These are phyloP conservation scores for Styphnolobium japonicum DNA, from an alignment of 306 rosid species.

Conservation along the genomic window DNA sequence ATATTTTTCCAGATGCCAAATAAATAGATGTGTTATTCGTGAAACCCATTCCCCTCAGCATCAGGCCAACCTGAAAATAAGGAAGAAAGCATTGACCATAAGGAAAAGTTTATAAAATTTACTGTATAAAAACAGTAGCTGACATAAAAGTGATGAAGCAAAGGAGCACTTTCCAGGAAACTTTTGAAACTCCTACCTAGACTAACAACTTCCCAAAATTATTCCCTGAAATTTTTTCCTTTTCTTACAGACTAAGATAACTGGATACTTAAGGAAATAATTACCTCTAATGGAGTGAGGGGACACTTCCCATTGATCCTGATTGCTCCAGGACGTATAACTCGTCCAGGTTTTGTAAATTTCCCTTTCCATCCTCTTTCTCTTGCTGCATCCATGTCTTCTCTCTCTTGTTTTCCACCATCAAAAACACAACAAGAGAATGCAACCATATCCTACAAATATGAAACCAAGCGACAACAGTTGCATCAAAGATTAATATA, in stretches of 20 bases:
- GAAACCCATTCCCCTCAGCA: conserved; percentile 98
- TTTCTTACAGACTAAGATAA: background rate
- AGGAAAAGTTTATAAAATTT: background rate
- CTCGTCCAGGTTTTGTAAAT: conserved; percentile 92
- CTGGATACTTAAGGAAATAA: conserved; percentile 20
- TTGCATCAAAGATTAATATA: conserved; percentile 27
- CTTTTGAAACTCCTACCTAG: conserved; percentile 12
- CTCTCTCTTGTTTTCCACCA: conserved; percentile 78
- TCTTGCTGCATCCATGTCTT: conserved; percentile 88
- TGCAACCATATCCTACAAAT: conserved; percentile 96
- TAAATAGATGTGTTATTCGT: conserved; percentile 73
- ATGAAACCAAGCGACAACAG: conserved; percentile 15
- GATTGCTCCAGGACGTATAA: conserved; percentile 95
- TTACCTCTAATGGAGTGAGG: conserved; percentile 95
- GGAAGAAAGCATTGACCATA: conserved; percentile 25
- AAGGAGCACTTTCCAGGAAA: background rate
- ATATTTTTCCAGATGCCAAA: conserved; percentile 93
- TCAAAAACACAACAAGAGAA: conserved; percentile 96
- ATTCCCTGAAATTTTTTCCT: conserved; percentile 9
- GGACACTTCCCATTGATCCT: conserved; percentile 97
- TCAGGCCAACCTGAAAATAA: conserved; percentile 80
- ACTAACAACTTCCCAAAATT: conserved; percentile 8
- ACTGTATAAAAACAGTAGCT: background rate
- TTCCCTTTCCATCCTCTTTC: conserved; percentile 99
- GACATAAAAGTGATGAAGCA: background rate